Conservation (phyloP, 495 filamentous ascomycete genomes). For the Lasiosphaeria ovina region DNA sequence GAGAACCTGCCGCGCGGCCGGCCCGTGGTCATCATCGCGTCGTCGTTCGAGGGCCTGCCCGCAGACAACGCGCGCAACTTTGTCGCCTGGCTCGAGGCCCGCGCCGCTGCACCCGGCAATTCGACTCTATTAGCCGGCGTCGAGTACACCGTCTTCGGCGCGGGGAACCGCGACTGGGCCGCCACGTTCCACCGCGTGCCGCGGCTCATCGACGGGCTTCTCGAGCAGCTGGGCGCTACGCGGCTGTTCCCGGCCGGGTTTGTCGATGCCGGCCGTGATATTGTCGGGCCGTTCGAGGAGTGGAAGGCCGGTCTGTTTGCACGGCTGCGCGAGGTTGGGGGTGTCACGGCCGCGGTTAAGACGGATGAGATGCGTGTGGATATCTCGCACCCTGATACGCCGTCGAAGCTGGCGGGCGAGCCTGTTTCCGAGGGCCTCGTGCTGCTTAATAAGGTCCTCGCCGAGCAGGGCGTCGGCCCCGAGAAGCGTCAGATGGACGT, state of each 20-base stretch:
- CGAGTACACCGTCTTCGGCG: slow-evolving; percentile 62
- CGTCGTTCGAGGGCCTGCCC: slow-evolving; percentile 62
- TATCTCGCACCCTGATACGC: slow-evolving; percentile 13
- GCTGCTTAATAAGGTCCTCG: slow-evolving; percentile 50
- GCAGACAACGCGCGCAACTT: slow-evolving; percentile 68
- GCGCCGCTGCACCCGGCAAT: slow-evolving; percentile 37
- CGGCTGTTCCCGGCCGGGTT: slow-evolving; percentile 49
- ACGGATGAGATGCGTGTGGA: slow-evolving; percentile 13
- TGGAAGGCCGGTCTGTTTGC: slow-evolving; percentile 41
- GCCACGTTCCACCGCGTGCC: slow-evolving; percentile 66
- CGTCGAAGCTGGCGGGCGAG: slow-evolving; percentile 24
- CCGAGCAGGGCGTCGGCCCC: slow-evolving; percentile 51
- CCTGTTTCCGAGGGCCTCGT: slow-evolving; percentile 30
- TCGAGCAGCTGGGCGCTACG: slow-evolving; percentile 49
- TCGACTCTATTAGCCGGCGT: slow-evolving; percentile 43
- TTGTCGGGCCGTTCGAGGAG: slow-evolving; percentile 57
- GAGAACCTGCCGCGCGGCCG: slow-evolving; percentile 56
- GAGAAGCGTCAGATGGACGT: slow-evolving; percentile 60
- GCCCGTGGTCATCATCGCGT: slow-evolving; percentile 58
- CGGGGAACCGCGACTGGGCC: slow-evolving; percentile 54
- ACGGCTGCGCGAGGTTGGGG: slow-evolving; percentile 11
- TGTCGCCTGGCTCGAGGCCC: slow-evolving; percentile 55
- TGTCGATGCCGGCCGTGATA: slow-evolving; percentile 57
- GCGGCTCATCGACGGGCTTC: slow-evolving; percentile 51
- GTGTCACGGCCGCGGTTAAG: slow-evolving; percentile 14